Conservation (phyloP, 495 filamentous ascomycete genomes). For the Penicillium subrubescens region DNA sequence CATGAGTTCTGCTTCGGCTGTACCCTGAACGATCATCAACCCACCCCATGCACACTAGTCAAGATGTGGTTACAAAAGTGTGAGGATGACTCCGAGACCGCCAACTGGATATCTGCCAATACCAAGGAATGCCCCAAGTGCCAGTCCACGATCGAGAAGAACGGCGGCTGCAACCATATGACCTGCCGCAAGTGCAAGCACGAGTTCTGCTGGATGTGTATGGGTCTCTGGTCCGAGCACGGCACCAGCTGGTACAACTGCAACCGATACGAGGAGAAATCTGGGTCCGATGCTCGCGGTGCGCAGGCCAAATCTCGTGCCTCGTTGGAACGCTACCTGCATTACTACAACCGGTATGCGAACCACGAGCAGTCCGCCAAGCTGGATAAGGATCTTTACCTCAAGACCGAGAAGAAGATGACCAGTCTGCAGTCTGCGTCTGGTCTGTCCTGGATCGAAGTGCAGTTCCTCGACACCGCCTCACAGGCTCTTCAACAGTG, state of each 20-base stretch:
- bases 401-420: constrained; percentile 99
- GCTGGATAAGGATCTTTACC: constrained; percentile 91
- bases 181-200: constrained; percentile 98
- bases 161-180: constrained; percentile 99
- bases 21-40: constrained; percentile 87
- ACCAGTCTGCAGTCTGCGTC: constrained; percentile 88
- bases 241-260: constrained; percentile 99
- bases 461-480: constrained; percentile 91
- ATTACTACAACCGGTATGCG: constrained; percentile 98
- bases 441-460: constrained; percentile 98
- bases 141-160: constrained; percentile 97
- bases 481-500: constrained; percentile 94
- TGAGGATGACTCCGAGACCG: constrained; percentile 96
- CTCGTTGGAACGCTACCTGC: constrained; percentile 88
- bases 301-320: constrained; percentile 88
- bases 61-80: constrained; percentile 99
- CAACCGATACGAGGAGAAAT: constrained; percentile 95
- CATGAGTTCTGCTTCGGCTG: constrained; percentile 97
- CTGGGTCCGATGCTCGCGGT: constrained; percentile 83
- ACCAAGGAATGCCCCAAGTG: constrained; percentile 98
- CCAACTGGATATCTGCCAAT: constrained; percentile 99
- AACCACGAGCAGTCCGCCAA: constrained; percentile 98
- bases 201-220: constrained; percentile 99
- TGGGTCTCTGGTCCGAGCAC: constrained; percentile 98
- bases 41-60: constrained; percentile 85